Evolutionary conservation across 441 rosid genomes (phyloP).

Genomic region (Corymbia citriodora): DNA sequence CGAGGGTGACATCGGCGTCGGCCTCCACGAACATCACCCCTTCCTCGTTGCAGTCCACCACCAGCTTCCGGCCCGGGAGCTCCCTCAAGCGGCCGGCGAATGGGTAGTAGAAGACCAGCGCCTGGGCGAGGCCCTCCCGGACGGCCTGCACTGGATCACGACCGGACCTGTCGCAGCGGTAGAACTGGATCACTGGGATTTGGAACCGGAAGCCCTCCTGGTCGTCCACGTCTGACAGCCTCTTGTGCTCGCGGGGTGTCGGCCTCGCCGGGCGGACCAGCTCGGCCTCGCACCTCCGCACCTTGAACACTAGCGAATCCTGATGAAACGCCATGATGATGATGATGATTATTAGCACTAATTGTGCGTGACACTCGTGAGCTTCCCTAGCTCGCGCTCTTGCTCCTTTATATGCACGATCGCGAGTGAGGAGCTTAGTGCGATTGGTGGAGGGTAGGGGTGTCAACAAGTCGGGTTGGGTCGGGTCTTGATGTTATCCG

Average conservation of each 20-base stretch:
- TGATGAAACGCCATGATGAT: background rate
- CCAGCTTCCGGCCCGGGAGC: constrained; percentile 1
- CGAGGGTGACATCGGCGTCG: background rate
- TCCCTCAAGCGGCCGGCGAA: constrained; percentile 3
- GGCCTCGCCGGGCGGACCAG: constrained; percentile 3
- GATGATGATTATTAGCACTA: background rate
- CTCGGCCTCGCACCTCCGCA: constrained; percentile 4
- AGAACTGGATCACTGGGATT: constrained; percentile 1
- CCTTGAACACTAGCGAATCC: background rate
- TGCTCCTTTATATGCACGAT: background rate
- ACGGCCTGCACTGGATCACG: constrained; percentile 4
- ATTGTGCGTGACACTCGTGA: background rate
- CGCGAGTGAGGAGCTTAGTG: background rate
- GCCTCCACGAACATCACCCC: constrained; percentile 1
- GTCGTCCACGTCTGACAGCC: constrained; percentile 12
- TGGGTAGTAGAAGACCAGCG: constrained; percentile 10
- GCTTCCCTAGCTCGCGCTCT: background rate
- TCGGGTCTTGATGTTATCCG: no score
- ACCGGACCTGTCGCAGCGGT: background rate
- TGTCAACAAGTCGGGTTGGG: no score
- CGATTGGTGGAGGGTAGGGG: background rate
- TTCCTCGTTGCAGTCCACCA: constrained; percentile 9
- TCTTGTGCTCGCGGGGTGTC: constrained; percentile 5
- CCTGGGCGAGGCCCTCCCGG: background rate
- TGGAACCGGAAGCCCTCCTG: constrained; percentile 12